These are phyloP conservation scores for Leonotis leonurus DNA, from an alignment of 257 asterid genomes.

Conservation along the genomic window DNA sequence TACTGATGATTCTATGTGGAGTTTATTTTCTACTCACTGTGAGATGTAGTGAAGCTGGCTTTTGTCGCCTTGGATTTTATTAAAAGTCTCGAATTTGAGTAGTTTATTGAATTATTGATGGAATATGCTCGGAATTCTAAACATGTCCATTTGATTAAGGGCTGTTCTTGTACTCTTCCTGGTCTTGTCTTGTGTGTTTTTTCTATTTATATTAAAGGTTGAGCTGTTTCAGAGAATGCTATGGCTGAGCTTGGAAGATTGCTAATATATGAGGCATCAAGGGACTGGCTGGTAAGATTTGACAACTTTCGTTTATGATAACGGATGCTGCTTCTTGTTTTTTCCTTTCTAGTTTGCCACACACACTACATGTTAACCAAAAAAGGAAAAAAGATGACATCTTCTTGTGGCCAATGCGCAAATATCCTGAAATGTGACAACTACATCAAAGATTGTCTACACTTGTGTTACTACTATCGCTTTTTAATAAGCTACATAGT, in stretches of 20 bases:
- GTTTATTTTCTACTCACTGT: too few relatives aligned
- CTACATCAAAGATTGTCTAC: background rate
- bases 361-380: background rate
- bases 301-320: background rate
- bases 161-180: background rate
- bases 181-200: background rate
- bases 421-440: background rate
- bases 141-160: background rate
- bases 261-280: slow-evolving; percentile 86
- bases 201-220: background rate
- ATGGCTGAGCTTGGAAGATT: slow-evolving; percentile 99
- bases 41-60: background rate
- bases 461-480: background rate
- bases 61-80: background rate
- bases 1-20: too few relatives aligned
- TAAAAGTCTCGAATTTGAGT: background rate
- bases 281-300: slow-evolving; percentile 86
- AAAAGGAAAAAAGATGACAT: background rate
- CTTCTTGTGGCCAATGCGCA: background rate
- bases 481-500: background rate
- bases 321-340: background rate
- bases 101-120: background rate
- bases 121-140: slow-evolving; percentile 2
- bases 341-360: background rate
- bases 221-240: slow-evolving; percentile 52